Percentiles rank a stretch among this genome's conserved stretches.
Evolutionary conservation across 306 rosid genomes (phyloP).

Genomic region (Prunus dulcis): DNA sequence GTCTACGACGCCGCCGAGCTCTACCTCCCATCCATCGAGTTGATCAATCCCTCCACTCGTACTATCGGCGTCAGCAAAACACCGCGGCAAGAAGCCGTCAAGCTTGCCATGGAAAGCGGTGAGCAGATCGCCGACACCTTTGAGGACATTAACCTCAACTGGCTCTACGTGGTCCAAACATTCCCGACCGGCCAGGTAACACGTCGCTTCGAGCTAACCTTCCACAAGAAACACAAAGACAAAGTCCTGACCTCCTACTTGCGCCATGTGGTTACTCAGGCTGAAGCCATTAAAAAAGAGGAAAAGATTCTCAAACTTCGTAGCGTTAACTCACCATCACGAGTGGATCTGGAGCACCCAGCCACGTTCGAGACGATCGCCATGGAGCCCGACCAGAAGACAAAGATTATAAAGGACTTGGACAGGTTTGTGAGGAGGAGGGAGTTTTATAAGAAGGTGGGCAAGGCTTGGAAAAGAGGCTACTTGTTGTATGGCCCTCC

Average conservation of each 20-base stretch:
- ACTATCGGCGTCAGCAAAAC: conserved; percentile 12
- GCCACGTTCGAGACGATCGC: conserved; percentile 41
- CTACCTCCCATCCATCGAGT: conserved; percentile 28
- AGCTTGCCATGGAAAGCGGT: conserved; percentile 20
- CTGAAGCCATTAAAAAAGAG: conserved; percentile 9
- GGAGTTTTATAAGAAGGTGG: not conserved
- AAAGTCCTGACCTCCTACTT: conserved; percentile 22
- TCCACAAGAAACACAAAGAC: conserved; percentile 28
- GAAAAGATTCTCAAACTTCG: conserved; percentile 27
- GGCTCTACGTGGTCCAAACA: no score
- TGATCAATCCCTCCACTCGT: conserved; percentile 8
- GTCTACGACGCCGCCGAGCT: conserved; percentile 36
- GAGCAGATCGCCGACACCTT: conserved; percentile 22
- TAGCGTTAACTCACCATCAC: not conserved
- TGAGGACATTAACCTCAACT: not conserved
- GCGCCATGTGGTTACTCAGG: conserved; percentile 22
- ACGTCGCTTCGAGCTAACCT: conserved; percentile 21
- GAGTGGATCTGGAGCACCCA: conserved; percentile 31
- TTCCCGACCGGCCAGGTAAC: no score
- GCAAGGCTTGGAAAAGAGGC: conserved; percentile 47
- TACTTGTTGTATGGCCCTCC: conserved; percentile 41
- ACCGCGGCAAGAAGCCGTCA: conserved; percentile 21
- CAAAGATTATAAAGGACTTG: not conserved
- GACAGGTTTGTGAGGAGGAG: no score
- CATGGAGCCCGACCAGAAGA: conserved; percentile 32